phyloP scores from a whole-genome alignment of 176 grass and related monocot species.

The Pharus latifolius region DNA sequence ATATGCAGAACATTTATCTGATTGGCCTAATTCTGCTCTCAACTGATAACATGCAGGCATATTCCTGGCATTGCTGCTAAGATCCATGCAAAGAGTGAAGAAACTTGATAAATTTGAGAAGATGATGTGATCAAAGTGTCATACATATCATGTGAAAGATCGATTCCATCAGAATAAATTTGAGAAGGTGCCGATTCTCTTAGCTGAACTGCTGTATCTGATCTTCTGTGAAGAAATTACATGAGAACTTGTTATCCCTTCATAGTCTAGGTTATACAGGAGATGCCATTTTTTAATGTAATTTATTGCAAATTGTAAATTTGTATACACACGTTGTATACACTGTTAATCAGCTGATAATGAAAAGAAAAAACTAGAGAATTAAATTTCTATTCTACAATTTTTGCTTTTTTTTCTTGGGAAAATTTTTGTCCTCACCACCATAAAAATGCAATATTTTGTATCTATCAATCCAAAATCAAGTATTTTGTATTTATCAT shows the following conservation, averaged over 20 bases:
- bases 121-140: slow-evolving; percentile 38
- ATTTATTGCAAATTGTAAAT: slow-evolving; percentile 15
- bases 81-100: slow-evolving; percentile 78
- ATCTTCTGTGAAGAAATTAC: not conserved
- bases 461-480: no score
- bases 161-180: not conserved
- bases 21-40: slow-evolving; percentile 6
- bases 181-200: no score
- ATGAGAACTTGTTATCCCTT: not conserved
- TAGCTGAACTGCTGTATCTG: not conserved
- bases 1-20: no score
- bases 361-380: no score
- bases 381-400: no score
- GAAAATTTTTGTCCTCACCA: no score
- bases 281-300: slow-evolving; percentile 14
- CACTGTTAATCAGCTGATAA: not conserved
- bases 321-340: slow-evolving; percentile 9
- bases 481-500: no score
- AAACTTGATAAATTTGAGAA: slow-evolving; percentile 82
- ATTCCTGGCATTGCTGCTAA: slow-evolving; percentile 50
- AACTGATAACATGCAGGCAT: slow-evolving; percentile 42
- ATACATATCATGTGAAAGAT: not conserved
- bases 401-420: no score
- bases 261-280: slow-evolving; percentile 6
- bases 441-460: no score